phyloP scores from a whole-genome alignment of 495 filamentous ascomycete species.

The Collariella sp. region DNA sequence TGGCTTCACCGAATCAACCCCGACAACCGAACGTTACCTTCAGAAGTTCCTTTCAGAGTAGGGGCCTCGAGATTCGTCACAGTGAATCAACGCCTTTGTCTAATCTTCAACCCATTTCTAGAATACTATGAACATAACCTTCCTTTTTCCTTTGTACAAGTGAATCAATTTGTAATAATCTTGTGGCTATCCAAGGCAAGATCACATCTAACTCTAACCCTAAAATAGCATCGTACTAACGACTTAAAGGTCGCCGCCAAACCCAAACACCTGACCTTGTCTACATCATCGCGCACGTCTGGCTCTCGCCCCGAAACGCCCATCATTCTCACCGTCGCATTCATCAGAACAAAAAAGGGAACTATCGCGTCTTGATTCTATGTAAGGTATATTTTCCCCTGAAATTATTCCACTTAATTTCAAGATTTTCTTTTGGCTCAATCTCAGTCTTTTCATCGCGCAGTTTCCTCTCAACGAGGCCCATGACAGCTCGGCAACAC shows the following conservation, averaged over 20 bases:
- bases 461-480: background rate
- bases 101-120: no score
- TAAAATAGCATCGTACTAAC: background rate
- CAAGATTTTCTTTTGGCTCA: background rate
- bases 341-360: background rate
- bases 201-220: no score
- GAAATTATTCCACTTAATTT: background rate
- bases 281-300: constrained; percentile 1
- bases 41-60: no score
- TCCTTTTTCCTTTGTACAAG: no score
- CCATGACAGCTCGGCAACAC: background rate
- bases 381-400: background rate
- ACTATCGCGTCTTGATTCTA: background rate
- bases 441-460: background rate
- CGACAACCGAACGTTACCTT: no score
- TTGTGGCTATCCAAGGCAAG: no score
- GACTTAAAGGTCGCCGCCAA: background rate
- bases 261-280: background rate
- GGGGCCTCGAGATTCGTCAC: no score
- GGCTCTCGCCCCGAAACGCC: background rate
- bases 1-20: no score
- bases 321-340: background rate
- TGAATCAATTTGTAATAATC: no score
- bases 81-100: no score
- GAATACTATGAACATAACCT: no score